phyloP scores from a whole-genome alignment of 108 stramenopile species.

The Nannochloropsis gaditana region DNA sequence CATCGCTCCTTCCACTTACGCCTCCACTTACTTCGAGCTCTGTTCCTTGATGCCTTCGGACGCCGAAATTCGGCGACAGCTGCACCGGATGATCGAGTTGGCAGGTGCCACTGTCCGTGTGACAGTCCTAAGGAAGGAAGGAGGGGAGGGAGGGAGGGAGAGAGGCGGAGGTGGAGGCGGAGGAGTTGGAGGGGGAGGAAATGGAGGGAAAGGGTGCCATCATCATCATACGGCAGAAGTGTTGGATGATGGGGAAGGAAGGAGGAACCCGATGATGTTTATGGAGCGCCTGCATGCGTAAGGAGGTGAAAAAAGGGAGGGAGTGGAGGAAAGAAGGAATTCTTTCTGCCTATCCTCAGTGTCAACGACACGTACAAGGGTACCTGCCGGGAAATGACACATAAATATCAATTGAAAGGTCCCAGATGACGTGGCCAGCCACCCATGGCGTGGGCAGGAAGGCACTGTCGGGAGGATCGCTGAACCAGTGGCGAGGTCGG shows the following conservation, averaged over 20 bases:
- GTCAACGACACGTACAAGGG: too few relatives aligned
- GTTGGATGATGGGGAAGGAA: neutral
- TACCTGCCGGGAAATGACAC: too few relatives aligned
- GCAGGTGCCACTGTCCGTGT: neutral
- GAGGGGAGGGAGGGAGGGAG: neutral
- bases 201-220: neutral
- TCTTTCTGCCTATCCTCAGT: too few relatives aligned
- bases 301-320: neutral
- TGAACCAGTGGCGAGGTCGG: too few relatives aligned
- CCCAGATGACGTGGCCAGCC: too few relatives aligned
- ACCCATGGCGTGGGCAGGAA: too few relatives aligned
- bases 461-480: too few relatives aligned
- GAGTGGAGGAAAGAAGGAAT: neutral
- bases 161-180: neutral
- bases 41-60: neutral
- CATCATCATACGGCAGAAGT: neutral
- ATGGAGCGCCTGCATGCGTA: neutral
- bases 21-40: constrained; percentile 4
- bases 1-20: neutral
- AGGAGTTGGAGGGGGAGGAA: neutral
- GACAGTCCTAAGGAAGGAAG: neutral
- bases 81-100: neutral
- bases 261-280: neutral
- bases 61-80: neutral
- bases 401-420: too few relatives aligned